These are phyloP conservation scores for Cercospora berteroae DNA, from an alignment of 2,329 filamentous ascomycete species.

Conservation along the genomic window DNA sequence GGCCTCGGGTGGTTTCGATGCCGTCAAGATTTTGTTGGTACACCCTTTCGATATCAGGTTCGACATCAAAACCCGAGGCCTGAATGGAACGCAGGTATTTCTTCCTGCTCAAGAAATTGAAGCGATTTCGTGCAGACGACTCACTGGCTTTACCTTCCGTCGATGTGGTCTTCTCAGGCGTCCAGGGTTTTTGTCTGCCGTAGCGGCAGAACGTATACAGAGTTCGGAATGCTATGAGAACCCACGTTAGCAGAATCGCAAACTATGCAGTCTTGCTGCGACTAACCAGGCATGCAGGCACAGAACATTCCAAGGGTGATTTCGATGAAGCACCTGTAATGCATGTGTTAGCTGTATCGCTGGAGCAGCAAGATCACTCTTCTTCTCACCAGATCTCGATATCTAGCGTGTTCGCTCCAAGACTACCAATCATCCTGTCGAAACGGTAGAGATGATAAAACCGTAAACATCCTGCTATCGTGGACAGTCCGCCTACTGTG, in stretches of 20 bases:
- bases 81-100: background rate
- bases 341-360: background rate
- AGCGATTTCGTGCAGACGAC: background rate
- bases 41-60: background rate
- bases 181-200: background rate
- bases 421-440: background rate
- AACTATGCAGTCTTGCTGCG: background rate
- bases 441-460: constrained; percentile 4
- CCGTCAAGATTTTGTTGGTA: background rate
- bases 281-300: constrained; percentile 5
- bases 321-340: background rate
- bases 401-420: background rate
- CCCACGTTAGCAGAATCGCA: background rate
- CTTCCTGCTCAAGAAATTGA: background rate
- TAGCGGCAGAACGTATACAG: background rate
- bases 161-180: background rate
- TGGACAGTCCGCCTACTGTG: background rate
- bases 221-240: background rate
- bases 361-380: background rate
- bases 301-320: constrained; percentile 4
- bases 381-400: background rate
- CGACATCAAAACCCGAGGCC: background rate
- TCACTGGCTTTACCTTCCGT: background rate
- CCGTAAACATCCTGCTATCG: constrained; percentile 1
- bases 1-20: background rate